These are phyloP conservation scores for Mycena capillaripes DNA, from an alignment of 768 basidiomycete species.

Conservation along the genomic window DNA sequence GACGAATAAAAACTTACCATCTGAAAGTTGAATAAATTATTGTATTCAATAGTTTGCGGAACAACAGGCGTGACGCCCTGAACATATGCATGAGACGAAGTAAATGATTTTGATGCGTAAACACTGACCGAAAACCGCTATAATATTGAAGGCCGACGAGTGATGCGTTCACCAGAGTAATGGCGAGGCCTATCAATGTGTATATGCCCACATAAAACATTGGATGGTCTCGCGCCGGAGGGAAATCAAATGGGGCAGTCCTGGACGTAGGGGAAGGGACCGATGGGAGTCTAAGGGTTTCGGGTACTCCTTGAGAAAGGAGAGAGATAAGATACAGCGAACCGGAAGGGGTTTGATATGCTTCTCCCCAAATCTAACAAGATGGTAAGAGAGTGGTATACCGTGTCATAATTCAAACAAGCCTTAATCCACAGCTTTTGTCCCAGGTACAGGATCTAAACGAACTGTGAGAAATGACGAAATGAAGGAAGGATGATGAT, in stretches of 20 bases:
- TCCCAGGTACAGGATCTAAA: constrained; percentile 19
- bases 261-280: not conserved
- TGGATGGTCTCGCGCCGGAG: too few relatives aligned
- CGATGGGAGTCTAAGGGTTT: not conserved
- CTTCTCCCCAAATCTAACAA: constrained; percentile 9
- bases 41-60: not conserved
- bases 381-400: not conserved
- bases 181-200: constrained; percentile 64
- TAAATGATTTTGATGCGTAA: not conserved
- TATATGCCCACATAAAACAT: constrained; percentile 79
- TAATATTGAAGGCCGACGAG: constrained; percentile 52
- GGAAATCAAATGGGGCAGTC: not conserved
- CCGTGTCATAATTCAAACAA: not conserved
- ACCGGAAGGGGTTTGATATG: constrained; percentile 17
- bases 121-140: not conserved
- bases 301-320: constrained; percentile 31
- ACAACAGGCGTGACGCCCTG: not conserved
- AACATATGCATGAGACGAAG: not conserved
- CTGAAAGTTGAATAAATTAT: not conserved
- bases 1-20: too few relatives aligned
- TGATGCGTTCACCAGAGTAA: constrained; percentile 69
- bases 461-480: not conserved
- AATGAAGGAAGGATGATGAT: constrained; percentile 47
- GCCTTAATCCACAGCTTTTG: constrained; percentile 82
- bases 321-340: constrained; percentile 29